Evolutionary conservation across 805 yeast species (phyloP).

Genomic region (Pachysolen tannophilus): DNA sequence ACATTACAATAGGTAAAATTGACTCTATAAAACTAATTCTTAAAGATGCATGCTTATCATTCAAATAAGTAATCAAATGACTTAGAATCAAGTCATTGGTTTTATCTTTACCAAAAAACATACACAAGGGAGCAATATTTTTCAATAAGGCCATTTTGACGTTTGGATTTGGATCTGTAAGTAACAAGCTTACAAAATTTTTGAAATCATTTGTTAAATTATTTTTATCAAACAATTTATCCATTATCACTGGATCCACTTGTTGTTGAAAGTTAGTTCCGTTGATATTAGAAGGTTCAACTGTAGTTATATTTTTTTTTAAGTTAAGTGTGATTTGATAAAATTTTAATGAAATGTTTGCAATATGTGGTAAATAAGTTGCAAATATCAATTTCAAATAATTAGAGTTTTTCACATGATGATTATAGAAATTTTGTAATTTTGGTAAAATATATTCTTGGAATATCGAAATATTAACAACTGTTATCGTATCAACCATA

Average conservation of each 20-base stretch:
- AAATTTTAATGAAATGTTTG: conserved; percentile 54
- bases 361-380: conserved; percentile 62
- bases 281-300: conserved; percentile 10
- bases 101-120: conserved; percentile 77
- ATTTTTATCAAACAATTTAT: conserved; percentile 19
- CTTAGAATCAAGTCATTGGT: conserved; percentile 85
- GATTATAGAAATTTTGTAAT: conserved; percentile 32
- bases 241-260: not conserved
- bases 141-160: conserved; percentile 66
- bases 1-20: conserved; percentile 66
- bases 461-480: conserved; percentile 69
- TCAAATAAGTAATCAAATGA: conserved; percentile 84
- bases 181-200: conserved; percentile 49
- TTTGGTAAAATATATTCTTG: conserved; percentile 80
- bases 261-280: conserved; percentile 8
- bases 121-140: conserved; percentile 70
- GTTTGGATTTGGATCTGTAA: conserved; percentile 60
- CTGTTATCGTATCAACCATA: conserved; percentile 57
- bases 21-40: conserved; percentile 66
- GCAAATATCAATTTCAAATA: conserved; percentile 62
- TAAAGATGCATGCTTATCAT: conserved; percentile 64
- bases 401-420: conserved; percentile 5
- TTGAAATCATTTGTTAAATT: conserved; percentile 51
- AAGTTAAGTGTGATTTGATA: conserved; percentile 52
- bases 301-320: conserved; percentile 15